These are phyloP conservation scores for Biscogniauxia sp. DNA, from an alignment of 2,329 filamentous ascomycete genomes.

Conservation along the genomic window DNA sequence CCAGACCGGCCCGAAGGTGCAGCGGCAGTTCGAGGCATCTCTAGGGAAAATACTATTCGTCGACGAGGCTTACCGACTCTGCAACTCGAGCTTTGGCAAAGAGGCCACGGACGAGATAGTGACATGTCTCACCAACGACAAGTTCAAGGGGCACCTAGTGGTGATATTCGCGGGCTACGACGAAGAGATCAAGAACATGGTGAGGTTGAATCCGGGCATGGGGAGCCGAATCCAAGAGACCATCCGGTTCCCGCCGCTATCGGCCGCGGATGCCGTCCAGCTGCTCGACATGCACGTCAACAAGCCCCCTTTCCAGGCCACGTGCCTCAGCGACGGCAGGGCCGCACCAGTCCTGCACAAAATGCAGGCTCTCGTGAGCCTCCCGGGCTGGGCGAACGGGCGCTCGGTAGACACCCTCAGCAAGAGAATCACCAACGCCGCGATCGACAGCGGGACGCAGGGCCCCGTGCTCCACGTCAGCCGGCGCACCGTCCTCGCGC, in stretches of 20 bases:
- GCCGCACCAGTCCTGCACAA: background rate
- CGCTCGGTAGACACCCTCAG: constrained; percentile 8
- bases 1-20: constrained; percentile 55
- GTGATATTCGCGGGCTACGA: constrained; percentile 12
- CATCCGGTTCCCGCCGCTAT: constrained; percentile 9
- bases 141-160: constrained; percentile 6
- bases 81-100: constrained; percentile 43
- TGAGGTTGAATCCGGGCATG: constrained; percentile 14
- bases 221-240: constrained; percentile 11
- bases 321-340: background rate
- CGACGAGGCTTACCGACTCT: constrained; percentile 55
- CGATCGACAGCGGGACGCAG: background rate
- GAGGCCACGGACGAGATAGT: constrained; percentile 33
- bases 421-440: constrained; percentile 2
- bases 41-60: constrained; percentile 56
- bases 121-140: constrained; percentile 14
- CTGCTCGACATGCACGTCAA: constrained; percentile 5
- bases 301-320: constrained; percentile 1
- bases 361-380: constrained; percentile 1
- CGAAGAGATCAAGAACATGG: constrained; percentile 7
- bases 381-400: constrained; percentile 8
- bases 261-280: background rate
- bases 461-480: background rate
- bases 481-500: background rate
- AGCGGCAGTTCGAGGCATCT: constrained; percentile 47